Conservation (phyloP, 2,329 filamentous ascomycete genomes). For the Gaeumannomyces tritici region DNA sequence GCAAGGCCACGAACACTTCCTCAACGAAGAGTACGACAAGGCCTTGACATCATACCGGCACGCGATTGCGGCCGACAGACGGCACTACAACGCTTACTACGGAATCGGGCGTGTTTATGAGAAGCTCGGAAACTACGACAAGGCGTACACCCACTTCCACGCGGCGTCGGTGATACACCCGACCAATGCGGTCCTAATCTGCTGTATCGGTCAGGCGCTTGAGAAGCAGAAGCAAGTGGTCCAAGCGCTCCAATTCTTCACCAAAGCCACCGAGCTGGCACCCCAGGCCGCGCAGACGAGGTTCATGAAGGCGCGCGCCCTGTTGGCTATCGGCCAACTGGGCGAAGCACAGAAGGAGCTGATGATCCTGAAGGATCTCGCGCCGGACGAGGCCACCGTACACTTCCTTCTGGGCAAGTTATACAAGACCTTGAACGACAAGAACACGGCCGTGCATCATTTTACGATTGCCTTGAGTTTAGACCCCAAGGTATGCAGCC, state of each 20-base stretch:
- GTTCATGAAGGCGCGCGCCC: conserved; percentile 84
- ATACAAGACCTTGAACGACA: conserved; percentile 64
- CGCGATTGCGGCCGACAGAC: conserved; percentile 74
- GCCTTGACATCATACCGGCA: conserved; percentile 79
- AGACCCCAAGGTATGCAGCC: conserved; percentile 80
- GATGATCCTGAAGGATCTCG: conserved; percentile 79
- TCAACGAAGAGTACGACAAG: conserved; percentile 96
- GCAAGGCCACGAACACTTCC: conserved; percentile 90
- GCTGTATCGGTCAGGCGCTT: conserved; percentile 81
- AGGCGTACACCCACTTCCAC: conserved; percentile 85
- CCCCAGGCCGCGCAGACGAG: conserved; percentile 74
- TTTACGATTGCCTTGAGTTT: conserved; percentile 92
- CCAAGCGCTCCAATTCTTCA: conserved; percentile 72
- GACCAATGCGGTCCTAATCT: conserved; percentile 84
- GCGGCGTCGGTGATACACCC: conserved; percentile 85
- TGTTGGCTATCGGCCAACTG: conserved; percentile 66
- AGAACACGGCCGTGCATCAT: conserved; percentile 75
- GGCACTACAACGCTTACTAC: conserved; percentile 99
- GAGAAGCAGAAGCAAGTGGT: conserved; percentile 81
- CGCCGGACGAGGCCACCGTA: conserved; percentile 90
- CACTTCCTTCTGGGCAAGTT: conserved; percentile 88
- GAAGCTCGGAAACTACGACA: conserved; percentile 82
- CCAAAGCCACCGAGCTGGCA: conserved; percentile 70
- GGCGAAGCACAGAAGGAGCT: conserved; percentile 72
- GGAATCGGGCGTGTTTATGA: conserved; percentile 77